Base-by-base conservation (phyloP, 306 rosid genomes). In the Cajanus cajan region DNA sequence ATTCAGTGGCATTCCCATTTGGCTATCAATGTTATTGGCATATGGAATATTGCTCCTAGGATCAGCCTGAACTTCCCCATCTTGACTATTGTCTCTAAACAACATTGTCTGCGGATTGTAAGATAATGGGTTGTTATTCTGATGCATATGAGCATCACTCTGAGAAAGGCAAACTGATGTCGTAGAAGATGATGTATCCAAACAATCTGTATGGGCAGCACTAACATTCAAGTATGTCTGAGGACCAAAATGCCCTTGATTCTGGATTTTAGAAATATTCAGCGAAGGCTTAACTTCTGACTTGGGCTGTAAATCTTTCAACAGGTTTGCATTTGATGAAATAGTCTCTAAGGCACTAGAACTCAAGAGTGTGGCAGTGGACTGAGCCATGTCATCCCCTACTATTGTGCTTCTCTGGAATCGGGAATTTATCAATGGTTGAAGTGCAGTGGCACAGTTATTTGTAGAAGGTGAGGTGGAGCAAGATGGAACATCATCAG, bases 171-270 rank as follows among this genome's bases (percentile, higher is more conserved):
- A 86, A 70, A 86, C 97, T 58, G 98, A 92, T 39, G 97, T 88
- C 12, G 97, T 94, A 15, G 98, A 95, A 80, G 98, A 95, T 22
- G 98, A 95, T 6, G 98, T 89, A 66, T 92, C 98, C 96, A 95
- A 86, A 91, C 86, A 95, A 83, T 95, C 98, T 19, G 96, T 84
- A 55, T 87, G 95, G 33, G 63, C 71, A 78, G 90, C 79, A 6
- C 84, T 76, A 58, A 85, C 74, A 39, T 74, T 92, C 65, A 88
- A 83, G 81, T 84, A 88, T 2, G 85, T 76, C 41, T 90, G 97
- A 66, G 85, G 87, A 7, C 81, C 51, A 39, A 93, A 86, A 75
- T 75, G 80, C 51, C 90, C 95, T 84, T 87, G 97, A 67, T 78
- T 89, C 80, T 85, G 98, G 85, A 41, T 94, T 86, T 86, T 83